These are phyloP conservation scores for Eucalyptus pauciflora DNA, from an alignment of 345 rosid genomes.

Conservation along the genomic window DNA sequence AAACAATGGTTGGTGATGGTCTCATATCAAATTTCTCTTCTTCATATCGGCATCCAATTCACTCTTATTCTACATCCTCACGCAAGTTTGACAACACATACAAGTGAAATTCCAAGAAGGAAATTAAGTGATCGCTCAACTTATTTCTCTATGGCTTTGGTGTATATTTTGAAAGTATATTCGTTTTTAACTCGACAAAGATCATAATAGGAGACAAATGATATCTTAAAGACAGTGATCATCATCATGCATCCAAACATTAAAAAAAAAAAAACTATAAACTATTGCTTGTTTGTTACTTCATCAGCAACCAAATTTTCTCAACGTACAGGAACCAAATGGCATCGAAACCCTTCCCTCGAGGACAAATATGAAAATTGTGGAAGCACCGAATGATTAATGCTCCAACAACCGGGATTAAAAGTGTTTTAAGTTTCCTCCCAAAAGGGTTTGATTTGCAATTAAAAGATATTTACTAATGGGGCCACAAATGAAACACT, in stretches of 20 bases:
- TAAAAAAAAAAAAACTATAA: not conserved
- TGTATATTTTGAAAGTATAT: not conserved
- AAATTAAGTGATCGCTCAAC: not conserved
- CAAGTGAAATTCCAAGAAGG: not conserved
- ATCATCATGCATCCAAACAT: not conserved
- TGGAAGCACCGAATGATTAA: not conserved
- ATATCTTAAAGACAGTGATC: not conserved
- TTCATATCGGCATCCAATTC: not conserved
- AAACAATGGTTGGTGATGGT: not conserved
- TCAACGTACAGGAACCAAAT: not conserved
- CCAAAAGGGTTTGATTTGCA: not conserved
- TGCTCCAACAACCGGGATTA: not conserved
- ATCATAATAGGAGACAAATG: not conserved
- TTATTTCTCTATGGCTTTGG: not conserved
- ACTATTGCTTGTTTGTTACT: not conserved
- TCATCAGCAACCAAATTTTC: not conserved
- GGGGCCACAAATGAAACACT: not conserved
- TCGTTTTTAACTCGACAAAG: fast-evolving
- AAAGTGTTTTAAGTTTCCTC: not conserved
- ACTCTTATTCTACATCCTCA: not conserved
- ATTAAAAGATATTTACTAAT: not conserved
- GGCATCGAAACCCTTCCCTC: not conserved
- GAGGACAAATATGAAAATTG: not conserved
- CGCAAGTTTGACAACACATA: not conserved
- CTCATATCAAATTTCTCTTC: not conserved